phyloP scores from a whole-genome alignment of 495 filamentous ascomycete species.

The Delitschia confertaspora region DNA sequence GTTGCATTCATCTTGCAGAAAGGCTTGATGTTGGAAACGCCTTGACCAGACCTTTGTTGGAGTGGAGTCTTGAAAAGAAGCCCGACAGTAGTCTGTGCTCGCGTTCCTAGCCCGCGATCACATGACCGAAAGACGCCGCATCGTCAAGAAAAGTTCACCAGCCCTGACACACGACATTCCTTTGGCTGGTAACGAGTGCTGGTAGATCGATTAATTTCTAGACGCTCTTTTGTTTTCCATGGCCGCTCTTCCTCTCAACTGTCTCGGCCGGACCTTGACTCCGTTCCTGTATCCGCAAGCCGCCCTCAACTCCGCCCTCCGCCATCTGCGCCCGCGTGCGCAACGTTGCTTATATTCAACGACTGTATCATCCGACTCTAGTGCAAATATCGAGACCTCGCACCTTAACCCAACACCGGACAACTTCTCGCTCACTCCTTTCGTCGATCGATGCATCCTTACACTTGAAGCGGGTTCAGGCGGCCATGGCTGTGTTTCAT shows the following conservation, averaged over 20 bases:
- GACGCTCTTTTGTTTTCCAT: no score
- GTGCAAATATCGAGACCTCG: slow-evolving; percentile 31
- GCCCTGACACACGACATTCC: no score
- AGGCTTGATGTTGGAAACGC: no score
- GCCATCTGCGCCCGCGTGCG: slow-evolving; percentile 27
- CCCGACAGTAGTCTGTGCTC: no score
- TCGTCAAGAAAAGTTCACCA: no score
- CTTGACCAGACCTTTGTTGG: no score
- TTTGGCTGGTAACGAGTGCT: no score
- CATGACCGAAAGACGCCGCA: no score
- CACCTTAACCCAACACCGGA: slow-evolving; percentile 70
- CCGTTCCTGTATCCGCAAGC: slow-evolving; percentile 58
- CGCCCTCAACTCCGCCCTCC: slow-evolving; percentile 31
- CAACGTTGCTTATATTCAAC: slow-evolving; percentile 3
- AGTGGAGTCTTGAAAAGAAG: no score
- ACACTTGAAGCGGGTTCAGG: slow-evolving; percentile 68
- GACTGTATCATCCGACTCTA: not conserved
- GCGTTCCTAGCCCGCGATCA: no score
- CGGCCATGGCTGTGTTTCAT: slow-evolving; percentile 88
- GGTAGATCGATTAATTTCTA: no score
- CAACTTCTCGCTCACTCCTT: slow-evolving; percentile 72
- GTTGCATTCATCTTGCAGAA: no score
- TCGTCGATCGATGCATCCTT: slow-evolving; percentile 75
- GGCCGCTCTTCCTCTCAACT: slow-evolving; percentile 7
- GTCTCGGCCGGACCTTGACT: slow-evolving; percentile 40